Percentiles rank a stretch among this genome's conserved stretches.
phyloP scores from a whole-genome alignment of 2,329 filamentous ascomycete species.

The Calonectria hongkongensis region DNA sequence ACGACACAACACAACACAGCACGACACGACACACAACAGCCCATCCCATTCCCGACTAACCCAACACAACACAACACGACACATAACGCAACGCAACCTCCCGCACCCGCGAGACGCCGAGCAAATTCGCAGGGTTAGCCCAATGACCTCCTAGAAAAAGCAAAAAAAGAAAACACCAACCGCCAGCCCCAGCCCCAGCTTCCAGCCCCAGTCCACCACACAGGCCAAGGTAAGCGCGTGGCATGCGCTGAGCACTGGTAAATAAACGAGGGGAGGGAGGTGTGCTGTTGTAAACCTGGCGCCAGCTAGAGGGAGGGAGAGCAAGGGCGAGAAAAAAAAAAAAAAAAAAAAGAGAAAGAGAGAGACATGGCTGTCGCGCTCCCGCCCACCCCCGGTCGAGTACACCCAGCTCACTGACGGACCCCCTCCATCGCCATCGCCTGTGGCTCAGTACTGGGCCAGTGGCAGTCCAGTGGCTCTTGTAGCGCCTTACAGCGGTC shows the following conservation, averaged over 20 bases:
- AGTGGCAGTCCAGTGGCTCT: slow-evolving; percentile 46
- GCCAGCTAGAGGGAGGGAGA: slow-evolving; percentile 40
- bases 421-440: slow-evolving; percentile 44
- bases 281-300: slow-evolving; percentile 48
- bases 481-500: slow-evolving; percentile 39
- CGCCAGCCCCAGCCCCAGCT: slow-evolving; percentile 43
- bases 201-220: slow-evolving; percentile 38
- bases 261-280: slow-evolving; percentile 43
- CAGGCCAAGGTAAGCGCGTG: slow-evolving; percentile 36
- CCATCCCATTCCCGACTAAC: slow-evolving; percentile 33
- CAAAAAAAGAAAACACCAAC: slow-evolving; percentile 41
- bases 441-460: slow-evolving; percentile 47
- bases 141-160: slow-evolving; percentile 40
- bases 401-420: slow-evolving; percentile 31
- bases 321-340: not conserved
- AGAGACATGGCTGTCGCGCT: slow-evolving; percentile 52
- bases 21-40: slow-evolving; percentile 48
- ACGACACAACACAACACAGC: slow-evolving; percentile 46
- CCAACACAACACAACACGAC: slow-evolving; percentile 45
- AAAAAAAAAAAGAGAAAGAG: slow-evolving; percentile 40
- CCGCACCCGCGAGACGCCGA: slow-evolving; percentile 45
- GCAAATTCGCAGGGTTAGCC: slow-evolving; percentile 35
- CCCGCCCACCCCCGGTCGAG: slow-evolving; percentile 42
- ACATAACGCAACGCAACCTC: slow-evolving; percentile 47
- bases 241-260: slow-evolving; percentile 41